These are phyloP conservation scores for Plasmodium adleri DNA, from an alignment of 169 alveolate genomes.

Conservation along the genomic window DNA sequence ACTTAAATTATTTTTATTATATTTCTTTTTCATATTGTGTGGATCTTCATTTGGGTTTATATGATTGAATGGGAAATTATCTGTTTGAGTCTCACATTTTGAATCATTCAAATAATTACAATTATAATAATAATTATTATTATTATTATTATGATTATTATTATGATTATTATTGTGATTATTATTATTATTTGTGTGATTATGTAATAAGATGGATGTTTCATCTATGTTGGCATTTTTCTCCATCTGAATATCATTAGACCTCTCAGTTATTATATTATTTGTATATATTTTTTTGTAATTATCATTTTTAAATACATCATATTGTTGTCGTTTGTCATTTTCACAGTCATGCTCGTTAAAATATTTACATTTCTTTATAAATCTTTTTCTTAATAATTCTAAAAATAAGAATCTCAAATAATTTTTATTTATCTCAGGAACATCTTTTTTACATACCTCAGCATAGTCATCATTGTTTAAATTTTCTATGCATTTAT, in stretches of 20 bases:
- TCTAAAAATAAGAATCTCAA: conserved; percentile 36
- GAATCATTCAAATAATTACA: too few species aligned
- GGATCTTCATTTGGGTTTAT: not conserved
- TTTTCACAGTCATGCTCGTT: conserved; percentile 69
- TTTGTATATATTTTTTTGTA: too few species aligned
- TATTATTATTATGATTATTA: not conserved
- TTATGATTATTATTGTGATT: not conserved
- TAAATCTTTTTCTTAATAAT: conserved; percentile 51
- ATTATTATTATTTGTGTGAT: not conserved
- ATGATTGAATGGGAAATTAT: too few species aligned
- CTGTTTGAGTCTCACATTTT: too few species aligned
- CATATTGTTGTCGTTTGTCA: not conserved
- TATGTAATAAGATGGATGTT: too few species aligned
- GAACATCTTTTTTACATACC: conserved; percentile 55
- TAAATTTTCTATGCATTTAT: conserved; percentile 37
- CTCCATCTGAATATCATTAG: too few species aligned
- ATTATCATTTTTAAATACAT: not conserved
- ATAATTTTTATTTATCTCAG: conserved; percentile 31
- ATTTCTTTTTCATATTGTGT: not conserved
- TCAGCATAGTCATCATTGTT: conserved; percentile 57
- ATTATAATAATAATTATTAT: too few species aligned
- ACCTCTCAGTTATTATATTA: too few species aligned
- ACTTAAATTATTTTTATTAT: too few species aligned
- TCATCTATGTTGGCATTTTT: too few species aligned
- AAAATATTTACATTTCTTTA: conserved; percentile 67